These are phyloP conservation scores for Millerago galiae DNA, from an alignment of 805 yeast species.

Conservation along the genomic window DNA sequence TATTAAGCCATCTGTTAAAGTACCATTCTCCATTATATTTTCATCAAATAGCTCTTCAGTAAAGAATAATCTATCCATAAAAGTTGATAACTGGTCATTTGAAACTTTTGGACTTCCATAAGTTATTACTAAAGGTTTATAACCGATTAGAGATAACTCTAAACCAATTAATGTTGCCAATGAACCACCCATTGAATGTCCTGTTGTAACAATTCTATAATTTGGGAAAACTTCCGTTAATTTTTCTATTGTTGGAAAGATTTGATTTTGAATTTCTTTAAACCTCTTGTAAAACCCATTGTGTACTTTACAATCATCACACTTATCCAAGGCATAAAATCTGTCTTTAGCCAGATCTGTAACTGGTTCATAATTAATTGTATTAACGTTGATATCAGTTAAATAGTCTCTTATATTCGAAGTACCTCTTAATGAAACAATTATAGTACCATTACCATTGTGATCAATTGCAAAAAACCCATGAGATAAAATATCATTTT, in stretches of 20 bases:
- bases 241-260: constrained; percentile 24
- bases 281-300: constrained; percentile 51
- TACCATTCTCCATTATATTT: constrained; percentile 11
- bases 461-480: constrained; percentile 54
- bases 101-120: constrained; percentile 70
- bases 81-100: constrained; percentile 41
- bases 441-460: constrained; percentile 31
- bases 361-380: constrained; percentile 19
- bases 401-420: constrained; percentile 53
- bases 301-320: constrained; percentile 54
- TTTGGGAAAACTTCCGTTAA: constrained; percentile 36
- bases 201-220: constrained; percentile 49
- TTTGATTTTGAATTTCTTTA: constrained; percentile 31
- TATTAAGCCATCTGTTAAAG: constrained; percentile 33
- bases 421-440: constrained; percentile 59
- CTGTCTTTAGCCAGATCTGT: constrained; percentile 9
- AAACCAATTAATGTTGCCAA: constrained; percentile 55
- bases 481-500: constrained; percentile 4
- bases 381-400: constrained; percentile 42
- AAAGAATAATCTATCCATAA: constrained; percentile 45
- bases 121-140: constrained; percentile 49
- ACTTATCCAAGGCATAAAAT: constrained; percentile 18
- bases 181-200: constrained; percentile 78
- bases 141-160: constrained; percentile 51
- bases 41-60: constrained; percentile 30